These are phyloP conservation scores for Periconia digitata DNA, from an alignment of 2,329 filamentous ascomycete species.

Conservation along the genomic window DNA sequence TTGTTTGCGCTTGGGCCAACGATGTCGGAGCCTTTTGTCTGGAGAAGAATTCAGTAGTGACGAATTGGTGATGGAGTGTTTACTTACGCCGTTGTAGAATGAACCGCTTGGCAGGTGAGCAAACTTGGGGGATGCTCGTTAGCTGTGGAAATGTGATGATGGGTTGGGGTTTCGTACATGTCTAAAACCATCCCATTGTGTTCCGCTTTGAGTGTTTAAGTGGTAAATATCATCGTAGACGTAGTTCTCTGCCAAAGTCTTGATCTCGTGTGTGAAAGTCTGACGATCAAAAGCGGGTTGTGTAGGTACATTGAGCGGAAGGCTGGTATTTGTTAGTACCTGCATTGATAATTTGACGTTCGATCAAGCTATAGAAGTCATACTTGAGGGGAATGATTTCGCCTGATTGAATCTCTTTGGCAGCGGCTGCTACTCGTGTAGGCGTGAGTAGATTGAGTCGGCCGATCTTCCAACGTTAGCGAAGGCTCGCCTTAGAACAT, in stretches of 20 bases:
- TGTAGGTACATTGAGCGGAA: conserved; percentile 56
- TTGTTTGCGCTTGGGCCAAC: conserved; percentile 43
- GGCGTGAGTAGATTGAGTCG: conserved; percentile 61
- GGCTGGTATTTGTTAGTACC: conserved; percentile 33
- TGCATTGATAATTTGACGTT: neutral
- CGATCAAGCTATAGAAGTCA: conserved; percentile 2
- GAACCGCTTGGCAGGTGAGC: conserved; percentile 41
- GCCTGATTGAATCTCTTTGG: conserved; percentile 57
- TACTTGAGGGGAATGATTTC: conserved; percentile 59
- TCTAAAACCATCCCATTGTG: conserved; percentile 51
- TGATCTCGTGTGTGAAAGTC: conserved; percentile 58
- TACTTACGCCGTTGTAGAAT: conserved; percentile 46
- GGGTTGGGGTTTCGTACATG: conserved; percentile 25
- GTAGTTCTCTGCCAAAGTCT: conserved; percentile 38
- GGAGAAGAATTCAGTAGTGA: neutral
- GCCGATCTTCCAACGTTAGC: conserved; percentile 38
- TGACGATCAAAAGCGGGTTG: conserved; percentile 57
- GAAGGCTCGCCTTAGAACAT: too few species aligned
- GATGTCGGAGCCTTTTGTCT: conserved; percentile 47
- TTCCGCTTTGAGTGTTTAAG: conserved; percentile 49
- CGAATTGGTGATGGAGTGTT: neutral
- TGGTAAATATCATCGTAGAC: conserved; percentile 48
- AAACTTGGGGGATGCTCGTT: conserved; percentile 22
- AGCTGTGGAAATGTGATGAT: neutral
- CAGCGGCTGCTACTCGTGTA: conserved; percentile 55